Percentiles rank a stretch among this genome's conserved stretches.
phyloP scores from a whole-genome alignment of 345 rosid genomes.

The Angophora floribunda region DNA sequence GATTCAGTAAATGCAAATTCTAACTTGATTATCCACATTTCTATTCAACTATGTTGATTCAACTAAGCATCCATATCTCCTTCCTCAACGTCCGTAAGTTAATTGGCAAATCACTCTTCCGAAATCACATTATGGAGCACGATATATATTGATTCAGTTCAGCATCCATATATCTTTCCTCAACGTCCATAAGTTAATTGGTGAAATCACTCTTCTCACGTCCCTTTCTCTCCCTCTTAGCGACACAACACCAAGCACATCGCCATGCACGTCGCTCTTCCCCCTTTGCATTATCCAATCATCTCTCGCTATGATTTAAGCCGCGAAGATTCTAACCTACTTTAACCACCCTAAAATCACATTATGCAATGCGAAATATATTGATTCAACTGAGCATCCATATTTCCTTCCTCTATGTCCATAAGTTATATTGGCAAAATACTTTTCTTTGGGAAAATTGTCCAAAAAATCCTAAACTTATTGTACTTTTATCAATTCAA shows the following conservation, averaged over 20 bases:
- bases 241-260: neutral
- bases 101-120: too few relatives aligned
- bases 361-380: too few relatives aligned
- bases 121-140: too few relatives aligned
- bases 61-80: neutral
- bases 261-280: neutral
- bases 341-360: neutral
- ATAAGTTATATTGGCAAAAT: neutral
- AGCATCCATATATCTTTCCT: neutral
- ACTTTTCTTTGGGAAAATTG: neutral
- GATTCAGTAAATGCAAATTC: neutral
- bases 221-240: neutral
- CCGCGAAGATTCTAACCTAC: neutral
- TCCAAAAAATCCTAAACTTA: too few relatives aligned
- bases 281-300: neutral
- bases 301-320: neutral
- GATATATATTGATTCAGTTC: neutral
- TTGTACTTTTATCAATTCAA: too few relatives aligned
- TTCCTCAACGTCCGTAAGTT: too few relatives aligned
- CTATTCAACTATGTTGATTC: neutral
- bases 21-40: fast-evolving
- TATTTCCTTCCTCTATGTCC: neutral
- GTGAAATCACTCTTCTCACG: neutral
- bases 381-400: neutral
- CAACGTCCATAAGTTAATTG: neutral